Evolutionary conservation across 305 asterid species (phyloP), one percentile per base, ranked within the genome.

Genomic region (Fraxinus paxiana): DNA sequence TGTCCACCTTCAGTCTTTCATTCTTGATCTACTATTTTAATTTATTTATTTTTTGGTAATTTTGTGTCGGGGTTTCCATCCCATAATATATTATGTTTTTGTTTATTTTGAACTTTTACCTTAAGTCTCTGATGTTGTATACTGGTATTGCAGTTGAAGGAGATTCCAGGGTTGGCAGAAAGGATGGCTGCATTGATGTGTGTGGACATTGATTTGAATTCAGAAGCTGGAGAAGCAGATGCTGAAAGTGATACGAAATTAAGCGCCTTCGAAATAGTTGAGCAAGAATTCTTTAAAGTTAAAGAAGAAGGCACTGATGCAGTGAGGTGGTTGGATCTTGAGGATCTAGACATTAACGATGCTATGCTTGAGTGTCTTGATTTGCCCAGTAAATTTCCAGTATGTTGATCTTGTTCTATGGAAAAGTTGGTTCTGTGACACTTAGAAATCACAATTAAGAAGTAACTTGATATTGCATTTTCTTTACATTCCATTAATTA

Each of bases 101-200:
- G 73, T 65, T 65, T 65, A 20, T 22, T 33, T 78, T 79, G 71
- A 28, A 28, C 2, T 13, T 33, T 35, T 74, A 30, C 17, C 22
- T 34, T 75, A 17, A 18, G 34, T 35, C 75, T 35, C 69, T 80
- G 77, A 59, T 73, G 1, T 65, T 73, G 63, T 84, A 80, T 33
- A 5, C 80, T 77, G 56, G 9, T 30, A 78, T 84, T 90, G 89
- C 93, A 95, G 98, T 82, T 94, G 90, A 90, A 86, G 89, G 97
- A 94, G 88, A 88, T 92, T 83, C 96, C 97, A 1, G 97, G 99
- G 51, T 85, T 96, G 90, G 97, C 92, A 80, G 93, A 94, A 80
- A 92, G 99, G 86, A 94, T 96, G 98, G 94, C 97, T 79, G 83
- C 97, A 78, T 78, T 96, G 79, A 94, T 94, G 98, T 94, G 98